phyloP scores from a whole-genome alignment of 176 grass and related monocot species.

The bread wheat (Triticum aestivum) region IWGSC_CS_RefSeq_v2.1 NC_057797.1:755206822-755207321 shows the following conservation, averaged over 20 bases:
- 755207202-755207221: background rate
- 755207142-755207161: background rate
- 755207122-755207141: background rate
- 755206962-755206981: fast-evolving
- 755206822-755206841: no score
- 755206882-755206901: background rate
- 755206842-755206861: background rate
- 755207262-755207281: background rate
- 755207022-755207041: background rate
- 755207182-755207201: background rate
- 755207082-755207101: background rate
- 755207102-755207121: background rate
- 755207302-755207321: background rate
- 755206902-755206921: background rate
- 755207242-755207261: background rate
- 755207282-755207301: background rate
- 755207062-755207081: background rate
- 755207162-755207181: background rate
- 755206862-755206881: background rate
- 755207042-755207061: background rate
- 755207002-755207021: background rate
- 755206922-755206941: no score
- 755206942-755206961: no score
- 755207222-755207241: background rate
- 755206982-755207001: background rate